Percentiles rank a stretch among this genome's conserved stretches.
Conservation (phyloP, 1,139 yeast species). For the Suhomyces panamericanus region DNA sequence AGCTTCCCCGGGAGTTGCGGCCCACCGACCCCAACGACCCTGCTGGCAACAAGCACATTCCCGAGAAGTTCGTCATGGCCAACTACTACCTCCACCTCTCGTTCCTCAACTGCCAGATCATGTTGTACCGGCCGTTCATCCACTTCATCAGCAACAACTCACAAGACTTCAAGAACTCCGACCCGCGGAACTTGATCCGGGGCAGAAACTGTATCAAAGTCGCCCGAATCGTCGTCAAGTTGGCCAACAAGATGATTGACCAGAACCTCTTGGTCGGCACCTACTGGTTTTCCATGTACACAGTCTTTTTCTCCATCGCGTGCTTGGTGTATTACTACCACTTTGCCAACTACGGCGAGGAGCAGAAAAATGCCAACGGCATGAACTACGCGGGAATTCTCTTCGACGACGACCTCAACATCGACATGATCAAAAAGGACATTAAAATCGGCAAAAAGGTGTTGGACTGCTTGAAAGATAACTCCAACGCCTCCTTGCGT, state of each 20-base stretch:
- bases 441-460: constrained; percentile 82
- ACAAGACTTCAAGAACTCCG: constrained; percentile 34
- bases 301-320: constrained; percentile 90
- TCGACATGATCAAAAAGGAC: constrained; percentile 69
- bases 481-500: constrained; percentile 75
- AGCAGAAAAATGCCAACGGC: constrained; percentile 19
- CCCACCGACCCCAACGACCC: constrained; percentile 61
- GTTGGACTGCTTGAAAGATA: constrained; percentile 66
- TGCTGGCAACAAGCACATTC: constrained; percentile 37
- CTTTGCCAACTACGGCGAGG: constrained; percentile 50
- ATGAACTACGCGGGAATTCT: constrained; percentile 49
- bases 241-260: constrained; percentile 81
- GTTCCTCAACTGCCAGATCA: constrained; percentile 79
- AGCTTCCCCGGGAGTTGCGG: constrained; percentile 68
- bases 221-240: constrained; percentile 78
- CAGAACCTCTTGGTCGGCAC: constrained; percentile 78
- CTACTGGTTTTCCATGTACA: constrained; percentile 90
- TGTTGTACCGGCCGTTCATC: constrained; percentile 86
- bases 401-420: constrained; percentile 61
- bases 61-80: constrained; percentile 68
- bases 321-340: constrained; percentile 83
- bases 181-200: constrained; percentile 56
- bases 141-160: constrained; percentile 71
- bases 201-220: constrained; percentile 86
- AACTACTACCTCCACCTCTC: constrained; percentile 76